Evolutionary conservation across 441 rosid genomes (phyloP).

Genomic region (Omphalea diandra): DNA sequence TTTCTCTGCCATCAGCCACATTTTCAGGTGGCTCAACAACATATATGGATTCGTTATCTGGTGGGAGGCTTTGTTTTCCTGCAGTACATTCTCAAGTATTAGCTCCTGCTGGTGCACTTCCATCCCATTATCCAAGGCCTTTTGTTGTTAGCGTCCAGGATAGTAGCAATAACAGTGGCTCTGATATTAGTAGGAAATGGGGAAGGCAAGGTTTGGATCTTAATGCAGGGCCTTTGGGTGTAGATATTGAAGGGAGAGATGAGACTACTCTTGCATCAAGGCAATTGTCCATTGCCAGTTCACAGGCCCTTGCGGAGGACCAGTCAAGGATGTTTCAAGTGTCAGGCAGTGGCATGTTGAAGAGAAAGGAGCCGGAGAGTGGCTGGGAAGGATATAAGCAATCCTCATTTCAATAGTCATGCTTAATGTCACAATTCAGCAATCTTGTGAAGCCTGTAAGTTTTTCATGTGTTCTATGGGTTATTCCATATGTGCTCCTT

Average conservation of each 20-base stretch:
- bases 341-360: slow-evolving; percentile 27
- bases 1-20: slow-evolving; percentile 33
- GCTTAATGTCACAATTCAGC: slow-evolving; percentile 27
- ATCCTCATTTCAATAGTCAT: slow-evolving; percentile 39
- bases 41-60: slow-evolving; percentile 38
- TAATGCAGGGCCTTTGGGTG: slow-evolving; percentile 46
- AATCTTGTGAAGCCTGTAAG: slow-evolving; percentile 51
- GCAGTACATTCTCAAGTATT: slow-evolving; percentile 34
- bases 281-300: slow-evolving; percentile 34
- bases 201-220: slow-evolving; percentile 42
- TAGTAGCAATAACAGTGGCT: slow-evolving; percentile 12
- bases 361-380: slow-evolving; percentile 52
- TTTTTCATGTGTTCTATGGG: slow-evolving; percentile 16
- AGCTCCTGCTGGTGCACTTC: slow-evolving; percentile 34
- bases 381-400: slow-evolving; percentile 48
- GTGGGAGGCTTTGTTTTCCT: slow-evolving; percentile 43
- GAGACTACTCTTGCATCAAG: slow-evolving; percentile 30
- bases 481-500: background rate
- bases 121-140: slow-evolving; percentile 42
- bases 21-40: slow-evolving; percentile 38
- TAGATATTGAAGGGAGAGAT: slow-evolving; percentile 38
- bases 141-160: slow-evolving; percentile 34
- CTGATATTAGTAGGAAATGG: slow-evolving; percentile 39
- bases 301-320: slow-evolving; percentile 37
- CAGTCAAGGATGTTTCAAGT: slow-evolving; percentile 36